These are phyloP conservation scores for Phytophthora fragariaefolia DNA, from an alignment of 352 stramenopile genomes.

Conservation along the genomic window DNA sequence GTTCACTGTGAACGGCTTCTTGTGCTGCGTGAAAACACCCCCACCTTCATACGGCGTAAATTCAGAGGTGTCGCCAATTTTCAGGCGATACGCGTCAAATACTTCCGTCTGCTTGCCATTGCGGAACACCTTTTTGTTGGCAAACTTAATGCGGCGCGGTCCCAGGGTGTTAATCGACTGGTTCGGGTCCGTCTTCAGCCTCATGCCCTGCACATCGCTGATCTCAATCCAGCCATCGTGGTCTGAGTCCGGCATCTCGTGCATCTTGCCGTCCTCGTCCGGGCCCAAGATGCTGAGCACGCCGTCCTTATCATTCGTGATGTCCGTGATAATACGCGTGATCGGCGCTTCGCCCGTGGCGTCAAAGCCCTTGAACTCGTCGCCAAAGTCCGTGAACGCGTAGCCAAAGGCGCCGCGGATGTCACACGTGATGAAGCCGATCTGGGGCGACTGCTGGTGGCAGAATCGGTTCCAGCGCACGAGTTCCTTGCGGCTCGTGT, in stretches of 20 bases:
- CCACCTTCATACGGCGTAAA: conserved; percentile 85
- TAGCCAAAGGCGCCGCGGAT: conserved; percentile 79
- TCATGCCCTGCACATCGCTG: conserved; percentile 85
- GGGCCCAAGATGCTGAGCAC: conserved; percentile 77
- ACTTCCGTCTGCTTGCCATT: conserved; percentile 88
- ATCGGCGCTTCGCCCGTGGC: conserved; percentile 84
- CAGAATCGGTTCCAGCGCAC: conserved; percentile 92
- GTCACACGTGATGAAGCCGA: conserved; percentile 86
- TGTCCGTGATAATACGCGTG: conserved; percentile 88
- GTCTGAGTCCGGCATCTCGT: conserved; percentile 87
- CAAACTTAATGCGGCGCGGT: conserved; percentile 78
- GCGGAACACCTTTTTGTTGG: conserved; percentile 87
- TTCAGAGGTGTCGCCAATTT: conserved; percentile 83
- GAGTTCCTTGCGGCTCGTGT: conserved; percentile 76
- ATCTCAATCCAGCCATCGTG: conserved; percentile 89
- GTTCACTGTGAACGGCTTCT: conserved; percentile 79
- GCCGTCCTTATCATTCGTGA: conserved; percentile 84
- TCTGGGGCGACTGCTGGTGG: conserved; percentile 70
- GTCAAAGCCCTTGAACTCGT: conserved; percentile 79
- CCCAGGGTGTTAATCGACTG: conserved; percentile 83
- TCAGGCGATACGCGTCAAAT: conserved; percentile 83
- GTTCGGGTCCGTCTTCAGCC: conserved; percentile 56
- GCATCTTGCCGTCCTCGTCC: conserved; percentile 89
- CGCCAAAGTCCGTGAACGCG: conserved; percentile 86
- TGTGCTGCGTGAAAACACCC: conserved; percentile 83